Evolutionary conservation across 164 flowering plant genomes (phyloP).

Genomic region (Vitis riparia): DNA sequence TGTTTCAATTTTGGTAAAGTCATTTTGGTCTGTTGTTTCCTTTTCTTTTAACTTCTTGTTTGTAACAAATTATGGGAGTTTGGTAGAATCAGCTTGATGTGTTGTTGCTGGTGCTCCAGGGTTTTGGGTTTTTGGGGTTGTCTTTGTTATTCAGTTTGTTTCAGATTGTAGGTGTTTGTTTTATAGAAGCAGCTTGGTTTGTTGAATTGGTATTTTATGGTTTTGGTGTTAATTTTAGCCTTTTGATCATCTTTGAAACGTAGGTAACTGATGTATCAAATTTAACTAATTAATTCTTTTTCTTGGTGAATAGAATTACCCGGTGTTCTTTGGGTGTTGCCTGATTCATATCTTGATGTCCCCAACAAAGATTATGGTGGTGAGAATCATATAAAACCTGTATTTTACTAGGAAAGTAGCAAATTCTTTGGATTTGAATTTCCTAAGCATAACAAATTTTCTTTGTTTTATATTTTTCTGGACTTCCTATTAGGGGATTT

Average conservation of each 20-base stretch:
- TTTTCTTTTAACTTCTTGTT: too few relatives aligned
- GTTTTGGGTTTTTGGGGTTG: not conserved
- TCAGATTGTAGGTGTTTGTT: not conserved
- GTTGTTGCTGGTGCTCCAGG: too few relatives aligned
- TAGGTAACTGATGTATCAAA: not conserved
- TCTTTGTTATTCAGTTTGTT: not conserved
- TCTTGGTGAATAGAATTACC: constrained; percentile 54
- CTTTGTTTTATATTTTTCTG: not conserved
- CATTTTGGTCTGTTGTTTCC: too few relatives aligned
- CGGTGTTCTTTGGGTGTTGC: constrained; percentile 95
- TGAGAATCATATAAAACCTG: constrained; percentile 17
- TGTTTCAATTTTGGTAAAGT: too few relatives aligned
- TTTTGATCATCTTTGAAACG: not conserved
- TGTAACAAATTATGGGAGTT: too few relatives aligned
- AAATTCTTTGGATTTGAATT: not conserved
- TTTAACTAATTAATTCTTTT: not conserved
- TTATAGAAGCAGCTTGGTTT: not conserved
- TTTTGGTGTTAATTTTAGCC: not conserved
- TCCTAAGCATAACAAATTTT: not conserved
- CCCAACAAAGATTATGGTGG: constrained; percentile 99
- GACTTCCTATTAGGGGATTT: constrained; percentile 64
- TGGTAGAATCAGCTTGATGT: too few relatives aligned
- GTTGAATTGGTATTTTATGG: not conserved
- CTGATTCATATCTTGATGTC: constrained; percentile 97
- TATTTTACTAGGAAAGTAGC: not conserved